phyloP scores from a whole-genome alignment of 2,329 filamentous ascomycete species.

The Neurospora sp. region DNA sequence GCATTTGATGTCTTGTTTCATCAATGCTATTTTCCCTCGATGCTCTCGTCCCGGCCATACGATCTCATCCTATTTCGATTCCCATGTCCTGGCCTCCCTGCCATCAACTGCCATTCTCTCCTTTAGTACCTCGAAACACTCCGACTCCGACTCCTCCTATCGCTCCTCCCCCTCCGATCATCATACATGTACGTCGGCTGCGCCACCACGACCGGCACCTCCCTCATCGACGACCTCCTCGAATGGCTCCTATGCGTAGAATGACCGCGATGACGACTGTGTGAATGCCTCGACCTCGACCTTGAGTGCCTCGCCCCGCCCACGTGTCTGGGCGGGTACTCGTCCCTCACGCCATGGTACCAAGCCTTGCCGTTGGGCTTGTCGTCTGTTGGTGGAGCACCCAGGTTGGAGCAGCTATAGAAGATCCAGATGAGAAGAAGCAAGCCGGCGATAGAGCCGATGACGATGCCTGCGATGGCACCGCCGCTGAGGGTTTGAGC shows the following conservation, averaged over 20 bases:
- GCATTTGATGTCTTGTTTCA: neutral
- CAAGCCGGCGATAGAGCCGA: constrained; percentile 36
- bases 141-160: constrained; percentile 7
- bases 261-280: constrained; percentile 1
- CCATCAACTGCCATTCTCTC: neutral
- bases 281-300: constrained; percentile 2
- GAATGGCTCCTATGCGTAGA: constrained; percentile 1
- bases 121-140: constrained; percentile 7
- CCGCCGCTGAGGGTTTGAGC: constrained; percentile 31
- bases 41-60: neutral
- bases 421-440: constrained; percentile 38
- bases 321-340: constrained; percentile 8
- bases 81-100: neutral
- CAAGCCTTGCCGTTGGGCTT: constrained; percentile 15
- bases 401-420: constrained; percentile 33
- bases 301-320: neutral
- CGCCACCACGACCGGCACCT: constrained; percentile 7
- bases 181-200: constrained; percentile 2
- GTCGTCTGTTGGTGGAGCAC: constrained; percentile 23
- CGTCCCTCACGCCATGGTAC: constrained; percentile 22
- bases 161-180: neutral
- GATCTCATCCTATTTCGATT: neutral
- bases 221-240: constrained; percentile 5
- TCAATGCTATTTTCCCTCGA: neutral
- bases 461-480: constrained; percentile 41